Base-by-base conservation (phyloP, 176 grass and related monocot genomes). In the Avena atlantica region DNA sequence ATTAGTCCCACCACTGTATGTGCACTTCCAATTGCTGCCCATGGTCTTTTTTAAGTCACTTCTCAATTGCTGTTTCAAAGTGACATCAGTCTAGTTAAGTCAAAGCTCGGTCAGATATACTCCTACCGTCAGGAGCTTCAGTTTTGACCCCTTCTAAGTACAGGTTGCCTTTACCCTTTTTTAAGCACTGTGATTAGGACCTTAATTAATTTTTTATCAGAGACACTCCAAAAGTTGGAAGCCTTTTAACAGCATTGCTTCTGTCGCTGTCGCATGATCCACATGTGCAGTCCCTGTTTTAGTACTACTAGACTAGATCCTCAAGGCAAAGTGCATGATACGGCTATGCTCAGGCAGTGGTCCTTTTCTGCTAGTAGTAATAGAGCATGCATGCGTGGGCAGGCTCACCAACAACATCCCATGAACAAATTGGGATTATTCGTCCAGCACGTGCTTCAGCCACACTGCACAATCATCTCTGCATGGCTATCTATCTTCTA, bases 141-240 rank as follows among this genome's bases (percentile, higher is more conserved):
- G 59, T 48, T 81, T 79, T 40, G 13, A 45, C 49, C 50, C 51
- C 14, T 70, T 67, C 12, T 24, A 56, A 83, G 31, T 44, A 24
- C 31, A 71, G 19, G 1, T 13, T 59, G 9, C 7, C 37, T 36
- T 70, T 37, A 36, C 6, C 34, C 17, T 21, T n/a, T 78, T 4
- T 76, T 78, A 37, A 78, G 29, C 75, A 59, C 17, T 1, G 53
- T 15, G 77, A 81, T 87, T 81, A 51, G 37, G 19, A 24, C 24
- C 15, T 80, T 80, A 29, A 65, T 29, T 65, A 15, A 8, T 27
- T 68, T 14, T 67, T 14, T 3, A 44, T 7, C 42, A 11, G 51
- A 42, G 44, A 42, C 21, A 66, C 51, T 27, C 14, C 1, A 49
- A 74, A 68, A 69, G 6, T 37, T 36, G 15, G 14, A 37, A 64